phyloP scores from a whole-genome alignment of 495 filamentous ascomycete genomes.

The Xylaria acuta region DNA sequence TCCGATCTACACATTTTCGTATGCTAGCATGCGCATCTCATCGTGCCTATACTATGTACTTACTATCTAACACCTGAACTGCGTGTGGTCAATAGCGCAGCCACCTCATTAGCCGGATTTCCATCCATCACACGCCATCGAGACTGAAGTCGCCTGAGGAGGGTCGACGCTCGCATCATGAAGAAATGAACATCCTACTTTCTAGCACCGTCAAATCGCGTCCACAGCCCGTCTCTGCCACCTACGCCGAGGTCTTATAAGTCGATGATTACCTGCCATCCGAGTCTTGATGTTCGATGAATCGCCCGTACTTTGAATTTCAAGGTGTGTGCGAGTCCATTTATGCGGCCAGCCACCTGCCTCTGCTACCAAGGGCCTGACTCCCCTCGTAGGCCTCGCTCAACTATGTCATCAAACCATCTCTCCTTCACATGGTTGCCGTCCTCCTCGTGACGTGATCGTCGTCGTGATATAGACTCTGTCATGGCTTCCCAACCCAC shows the following conservation, averaged over 20 bases:
- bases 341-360: background rate
- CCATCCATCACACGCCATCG: background rate
- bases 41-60: background rate
- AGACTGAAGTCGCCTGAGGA: background rate
- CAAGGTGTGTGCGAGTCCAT: background rate
- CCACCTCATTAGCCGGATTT: background rate
- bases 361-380: background rate
- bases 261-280: background rate
- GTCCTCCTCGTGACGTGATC: background rate
- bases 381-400: background rate
- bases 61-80: background rate
- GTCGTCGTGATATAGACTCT: background rate
- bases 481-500: too few species aligned
- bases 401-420: background rate
- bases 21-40: background rate
- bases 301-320: background rate
- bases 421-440: background rate
- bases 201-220: background rate
- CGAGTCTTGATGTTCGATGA: background rate
- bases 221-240: background rate
- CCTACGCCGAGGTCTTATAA: background rate
- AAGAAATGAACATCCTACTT: background rate
- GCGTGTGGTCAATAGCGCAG: background rate
- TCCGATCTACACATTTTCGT: too few species aligned
- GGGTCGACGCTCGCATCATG: background rate